Evolutionary conservation across 1,284 basidiomycete species (phyloP), one percentile per base, ranked within the genome.

Genomic region (Gastroboletus turbinatus): DNA sequence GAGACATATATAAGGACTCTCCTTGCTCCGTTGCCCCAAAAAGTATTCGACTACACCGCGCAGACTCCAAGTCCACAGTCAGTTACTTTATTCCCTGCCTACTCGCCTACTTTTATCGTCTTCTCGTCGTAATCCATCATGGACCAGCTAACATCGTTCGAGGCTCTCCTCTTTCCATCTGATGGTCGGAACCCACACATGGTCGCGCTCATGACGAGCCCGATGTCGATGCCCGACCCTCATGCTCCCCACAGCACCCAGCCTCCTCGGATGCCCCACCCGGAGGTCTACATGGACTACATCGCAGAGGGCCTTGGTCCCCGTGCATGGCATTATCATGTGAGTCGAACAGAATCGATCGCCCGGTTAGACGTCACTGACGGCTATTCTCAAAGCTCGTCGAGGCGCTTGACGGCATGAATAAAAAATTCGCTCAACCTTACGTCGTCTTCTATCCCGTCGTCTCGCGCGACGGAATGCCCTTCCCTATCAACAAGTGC

Each of bases 221-320:
- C 82, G 7, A 79, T 84, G 72, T 73, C 78, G 53, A 66, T 75
- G 49, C 74, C 76, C 13, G 75, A 76, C 53, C 78, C 79, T 46
- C 78, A 78, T 59, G 74, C 74, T 2, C 73, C 73, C 11, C 77
- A 79, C 51, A 71, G 75, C 33, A 63, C 69, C 55, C 70, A 56
- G 58, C 70, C 67, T 70, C 64, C 80, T 47, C 82, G 85, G 48
- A 81, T 88, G 76, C 89, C 89, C 1, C 89, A 91, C 70, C 89
- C 90, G 10, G 87, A 91, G 69, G 81, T 89, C 36, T 83, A 87
- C 66, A 92, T 92, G 88, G 88, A 92, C 70, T 89, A 87, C 72
- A 85, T 91, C 63, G 87, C 87, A 62, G 87, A 90, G 70, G 78
- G 81, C 53, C 75, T 83, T 52, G 85, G 85, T 38, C 74, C 82